phyloP scores from a whole-genome alignment of 805 yeast genomes.

The Ogataea ramenticola region DNA sequence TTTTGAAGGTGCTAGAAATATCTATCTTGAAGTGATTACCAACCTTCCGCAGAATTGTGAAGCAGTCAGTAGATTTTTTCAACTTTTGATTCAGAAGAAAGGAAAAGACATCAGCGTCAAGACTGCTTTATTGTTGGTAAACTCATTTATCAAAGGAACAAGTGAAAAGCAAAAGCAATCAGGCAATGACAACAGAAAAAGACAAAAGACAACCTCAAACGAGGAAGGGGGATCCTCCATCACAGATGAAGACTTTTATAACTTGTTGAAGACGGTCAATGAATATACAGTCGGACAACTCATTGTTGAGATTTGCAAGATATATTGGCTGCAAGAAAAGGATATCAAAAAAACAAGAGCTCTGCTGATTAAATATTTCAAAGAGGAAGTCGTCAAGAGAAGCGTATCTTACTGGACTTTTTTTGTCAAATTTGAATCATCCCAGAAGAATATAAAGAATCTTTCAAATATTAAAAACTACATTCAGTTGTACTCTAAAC shows the following conservation, averaged over 20 bases:
- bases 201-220: not conserved
- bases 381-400: constrained; percentile 26
- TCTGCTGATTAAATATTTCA: constrained; percentile 17
- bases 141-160: constrained; percentile 8
- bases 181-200: not conserved
- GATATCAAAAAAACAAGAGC: constrained; percentile 19
- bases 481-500: constrained; percentile 34
- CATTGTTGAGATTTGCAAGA: constrained; percentile 20
- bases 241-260: constrained; percentile 8
- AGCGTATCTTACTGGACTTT: constrained; percentile 50
- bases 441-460: constrained; percentile 35
- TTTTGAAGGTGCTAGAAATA: constrained; percentile 11
- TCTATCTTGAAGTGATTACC: constrained; percentile 12
- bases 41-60: constrained; percentile 7
- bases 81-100: constrained; percentile 5
- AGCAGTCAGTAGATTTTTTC: constrained; percentile 12
- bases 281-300: constrained; percentile 19
- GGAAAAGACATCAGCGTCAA: constrained; percentile 6
- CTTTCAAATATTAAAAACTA: constrained; percentile 37
- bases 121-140: constrained; percentile 10
- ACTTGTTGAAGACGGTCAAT: constrained; percentile 10
- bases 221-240: not conserved
- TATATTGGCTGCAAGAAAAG: constrained; percentile 16
- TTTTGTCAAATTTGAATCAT: constrained; percentile 46
- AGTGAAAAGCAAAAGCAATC: not conserved